Conservation (phyloP, 1,284 basidiomycete species). For the Cronartium quercuum region DNA sequence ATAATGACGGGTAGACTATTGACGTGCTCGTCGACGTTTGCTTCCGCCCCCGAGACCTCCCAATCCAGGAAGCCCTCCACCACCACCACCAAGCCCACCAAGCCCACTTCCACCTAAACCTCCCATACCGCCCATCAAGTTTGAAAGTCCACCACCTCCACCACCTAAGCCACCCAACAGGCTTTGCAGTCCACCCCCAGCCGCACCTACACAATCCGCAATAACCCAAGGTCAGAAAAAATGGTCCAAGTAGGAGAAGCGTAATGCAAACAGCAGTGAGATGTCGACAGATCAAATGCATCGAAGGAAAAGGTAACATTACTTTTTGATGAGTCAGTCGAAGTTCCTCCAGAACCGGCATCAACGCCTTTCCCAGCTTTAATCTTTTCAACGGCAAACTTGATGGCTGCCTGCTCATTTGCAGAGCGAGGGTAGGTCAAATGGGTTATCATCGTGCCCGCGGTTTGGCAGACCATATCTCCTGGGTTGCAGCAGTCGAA, state of each 20-base stretch:
- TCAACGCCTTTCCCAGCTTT: not conserved
- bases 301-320: not conserved
- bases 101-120: no score
- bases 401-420: conserved; percentile 8
- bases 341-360: no score
- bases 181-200: not conserved
- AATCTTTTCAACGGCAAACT: conserved; percentile 4
- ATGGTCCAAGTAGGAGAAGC: not conserved
- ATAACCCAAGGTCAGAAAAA: not conserved
- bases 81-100: not conserved
- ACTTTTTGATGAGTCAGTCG: not conserved
- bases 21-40: no score
- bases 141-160: not conserved
- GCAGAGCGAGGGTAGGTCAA: not conserved
- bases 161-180: not conserved
- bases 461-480: conserved; percentile 16
- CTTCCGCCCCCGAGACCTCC: no score
- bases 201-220: not conserved
- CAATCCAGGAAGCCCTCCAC: no score
- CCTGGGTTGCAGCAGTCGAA: conserved; percentile 19
- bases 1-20: no score
- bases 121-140: not conserved
- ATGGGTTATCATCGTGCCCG: not conserved
- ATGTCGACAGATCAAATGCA: not conserved
- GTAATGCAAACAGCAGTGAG: not conserved